These are phyloP conservation scores for Arthrobotrys sphaeroides DNA, from an alignment of 2,329 filamentous ascomycete species.

Conservation along the genomic window DNA sequence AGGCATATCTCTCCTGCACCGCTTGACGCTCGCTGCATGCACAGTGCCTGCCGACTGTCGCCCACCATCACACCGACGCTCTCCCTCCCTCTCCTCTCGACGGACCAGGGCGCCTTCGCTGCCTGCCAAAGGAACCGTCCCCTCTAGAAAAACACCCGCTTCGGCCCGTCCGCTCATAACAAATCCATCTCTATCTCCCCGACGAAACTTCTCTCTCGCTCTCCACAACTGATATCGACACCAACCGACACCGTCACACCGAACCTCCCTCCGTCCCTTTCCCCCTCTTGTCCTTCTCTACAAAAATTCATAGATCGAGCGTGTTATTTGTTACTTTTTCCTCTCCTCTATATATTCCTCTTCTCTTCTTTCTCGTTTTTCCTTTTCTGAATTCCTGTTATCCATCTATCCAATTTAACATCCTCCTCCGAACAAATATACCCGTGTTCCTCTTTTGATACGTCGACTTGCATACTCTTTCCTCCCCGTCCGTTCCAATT, in stretches of 20 bases:
- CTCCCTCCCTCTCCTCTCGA: not conserved
- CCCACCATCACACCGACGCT: not conserved
- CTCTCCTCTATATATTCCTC: no score
- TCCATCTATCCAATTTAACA: no score
- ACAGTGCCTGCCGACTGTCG: conserved; percentile 7
- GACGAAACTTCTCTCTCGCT: not conserved
- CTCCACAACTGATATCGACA: not conserved
- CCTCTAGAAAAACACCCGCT: not conserved
- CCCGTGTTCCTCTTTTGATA: conserved; percentile 11
- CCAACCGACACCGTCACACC: not conserved
- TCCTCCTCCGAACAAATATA: conserved; percentile 6
- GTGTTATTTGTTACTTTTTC: no score
- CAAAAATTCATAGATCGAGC: conserved; percentile 25
- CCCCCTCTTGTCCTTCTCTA: not conserved
- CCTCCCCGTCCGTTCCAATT: not conserved
- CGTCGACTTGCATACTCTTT: not conserved
- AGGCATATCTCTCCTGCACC: not conserved
- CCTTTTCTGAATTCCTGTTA: not conserved
- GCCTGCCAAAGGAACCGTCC: not conserved
- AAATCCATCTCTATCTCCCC: conserved; percentile 4
- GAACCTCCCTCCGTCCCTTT: no score
- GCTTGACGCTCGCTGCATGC: conserved; percentile 11
- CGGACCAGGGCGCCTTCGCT: not conserved
- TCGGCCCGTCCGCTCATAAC: not conserved
- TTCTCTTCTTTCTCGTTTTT: not conserved